Base-by-base conservation (phyloP, 306 rosid species). In the Cajanus cajan region DNA sequence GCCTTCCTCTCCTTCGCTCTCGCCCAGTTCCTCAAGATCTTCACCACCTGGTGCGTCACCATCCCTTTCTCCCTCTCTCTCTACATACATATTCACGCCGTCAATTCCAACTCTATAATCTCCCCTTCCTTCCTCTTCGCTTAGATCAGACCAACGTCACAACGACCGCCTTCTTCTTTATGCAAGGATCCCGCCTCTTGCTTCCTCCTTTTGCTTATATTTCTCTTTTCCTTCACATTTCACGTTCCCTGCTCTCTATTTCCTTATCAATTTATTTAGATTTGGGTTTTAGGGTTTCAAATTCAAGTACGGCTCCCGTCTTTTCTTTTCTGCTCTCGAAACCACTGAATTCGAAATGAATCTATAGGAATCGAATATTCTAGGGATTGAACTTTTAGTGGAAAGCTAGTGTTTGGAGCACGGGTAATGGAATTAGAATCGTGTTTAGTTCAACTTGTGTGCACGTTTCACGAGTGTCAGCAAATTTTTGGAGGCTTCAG, bases 21-120 rank as follows among this genome's bases (percentile, higher is more conserved):
- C 59, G 97, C 99, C 4, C 98, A 93, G 84, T 95, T 95, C 68
- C 96, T 95, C 81, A 93, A 95, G 92, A 85, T 95, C 94, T 95
- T 95, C 88, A 92, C 98, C 39, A 81, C 98, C 86, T 93, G 97
- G 97, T 95, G 68, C 84, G 83, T 83, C 6, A n/a, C 51, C 52
- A 15, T 28, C 68, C 39, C 15, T 51, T 19, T 5, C 15, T 13
- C 18, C 4, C 19, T 40, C 28, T 31, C 7, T 67, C 6, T n/a
- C 28, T 14, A 28, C 31, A 28, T 28, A n/a, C n/a, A n/a, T n/a
- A n/a, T 12, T 51, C 31, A 3, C 18, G 37, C 14, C 21, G 10
- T 51, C 4, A 18, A 18, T 19, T 45, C 24, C 22, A 74, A 6
- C 67, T 28, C 67, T 1, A 2, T 16, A 0, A 16, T 37, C 15